A percentile compares a stretch with the other conserved stretches of the same genome.
Conservation (phyloP, 495 filamentous ascomycete genomes). For the Penicillium steckii region DNA sequence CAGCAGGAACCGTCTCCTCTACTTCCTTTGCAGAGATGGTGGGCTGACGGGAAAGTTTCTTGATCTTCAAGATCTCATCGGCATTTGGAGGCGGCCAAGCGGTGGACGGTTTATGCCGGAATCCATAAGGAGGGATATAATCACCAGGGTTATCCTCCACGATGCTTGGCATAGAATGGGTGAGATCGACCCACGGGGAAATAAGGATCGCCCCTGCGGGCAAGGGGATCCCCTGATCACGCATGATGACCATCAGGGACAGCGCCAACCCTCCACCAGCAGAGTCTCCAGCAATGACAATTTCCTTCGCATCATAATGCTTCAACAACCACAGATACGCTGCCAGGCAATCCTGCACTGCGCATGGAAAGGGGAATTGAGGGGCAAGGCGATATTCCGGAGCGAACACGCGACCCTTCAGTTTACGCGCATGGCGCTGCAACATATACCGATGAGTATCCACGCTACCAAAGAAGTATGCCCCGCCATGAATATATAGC, state of each 20-base stretch:
- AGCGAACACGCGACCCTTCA: constrained; percentile 85
- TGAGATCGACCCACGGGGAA: constrained; percentile 91
- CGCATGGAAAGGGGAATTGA: constrained; percentile 94
- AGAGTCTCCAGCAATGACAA: constrained; percentile 84
- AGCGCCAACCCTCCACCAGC: constrained; percentile 88
- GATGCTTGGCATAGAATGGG: constrained; percentile 91
- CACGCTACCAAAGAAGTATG: constrained; percentile 85
- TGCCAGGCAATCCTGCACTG: constrained; percentile 82
- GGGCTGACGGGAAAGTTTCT: constrained; percentile 34
- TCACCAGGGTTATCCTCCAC: constrained; percentile 69
- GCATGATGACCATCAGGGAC: constrained; percentile 72
- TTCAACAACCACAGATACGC: constrained; percentile 80
- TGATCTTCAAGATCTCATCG: constrained; percentile 59
- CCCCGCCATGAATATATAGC: constrained; percentile 88
- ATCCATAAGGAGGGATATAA: constrained; percentile 85
- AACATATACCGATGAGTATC: constrained; percentile 96
- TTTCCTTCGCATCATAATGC: constrained; percentile 69
- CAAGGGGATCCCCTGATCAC: constrained; percentile 76
- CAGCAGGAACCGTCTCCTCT: constrained; percentile 8
- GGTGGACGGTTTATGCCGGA: constrained; percentile 76
- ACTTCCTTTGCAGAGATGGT: constrained; percentile 27
- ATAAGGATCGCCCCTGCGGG: constrained; percentile 89
- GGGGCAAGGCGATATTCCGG: constrained; percentile 86
- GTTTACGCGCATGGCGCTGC: constrained; percentile 89
- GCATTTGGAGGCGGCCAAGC: constrained; percentile 90